phyloP scores from a whole-genome alignment of 768 basidiomycete species.

The Coprinellus micaceus region DNA sequence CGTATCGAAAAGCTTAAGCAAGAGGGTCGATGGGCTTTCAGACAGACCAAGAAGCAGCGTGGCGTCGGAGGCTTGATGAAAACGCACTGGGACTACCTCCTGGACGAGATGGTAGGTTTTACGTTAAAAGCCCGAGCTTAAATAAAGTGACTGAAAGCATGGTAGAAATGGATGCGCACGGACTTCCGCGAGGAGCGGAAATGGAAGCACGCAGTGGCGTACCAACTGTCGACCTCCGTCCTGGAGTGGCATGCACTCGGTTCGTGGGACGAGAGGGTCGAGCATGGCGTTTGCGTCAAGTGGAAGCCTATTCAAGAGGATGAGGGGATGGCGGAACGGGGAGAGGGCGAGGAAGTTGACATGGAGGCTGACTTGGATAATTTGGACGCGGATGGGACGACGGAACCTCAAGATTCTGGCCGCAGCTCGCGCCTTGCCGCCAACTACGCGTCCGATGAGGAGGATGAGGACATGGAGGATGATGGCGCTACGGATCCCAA shows the following conservation, averaged over 20 bases:
- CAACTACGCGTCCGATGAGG: slow-evolving; percentile 65
- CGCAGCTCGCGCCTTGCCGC: slow-evolving; percentile 36
- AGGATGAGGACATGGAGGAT: slow-evolving; percentile 69
- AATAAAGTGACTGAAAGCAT: slow-evolving; percentile 6
- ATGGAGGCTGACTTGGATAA: slow-evolving; percentile 24
- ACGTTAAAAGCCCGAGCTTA: not conserved
- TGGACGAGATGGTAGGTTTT: slow-evolving; percentile 88
- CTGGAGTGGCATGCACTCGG: slow-evolving; percentile 84
- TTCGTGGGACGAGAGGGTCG: slow-evolving; percentile 58
- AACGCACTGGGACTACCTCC: slow-evolving; percentile 91
- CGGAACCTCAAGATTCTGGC: slow-evolving; percentile 14
- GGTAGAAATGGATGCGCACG: slow-evolving; percentile 91
- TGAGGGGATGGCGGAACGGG: not conserved
- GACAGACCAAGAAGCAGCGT: slow-evolving; percentile 93
- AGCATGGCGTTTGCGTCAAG: slow-evolving; percentile 62
- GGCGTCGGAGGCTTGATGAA: slow-evolving; percentile 71
- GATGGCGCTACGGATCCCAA: slow-evolving; percentile 53
- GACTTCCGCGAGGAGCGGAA: slow-evolving; percentile 93
- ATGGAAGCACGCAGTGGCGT: slow-evolving; percentile 88
- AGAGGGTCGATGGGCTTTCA: slow-evolving; percentile 81
- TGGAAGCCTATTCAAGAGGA: slow-evolving; percentile 43
- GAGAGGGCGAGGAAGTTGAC: slow-evolving; percentile 33
- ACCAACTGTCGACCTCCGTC: slow-evolving; percentile 75
- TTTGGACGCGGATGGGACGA: slow-evolving; percentile 26
- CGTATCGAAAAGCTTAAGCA: slow-evolving; percentile 81